Percentiles rank a stretch among this genome's conserved stretches.
phyloP scores from a whole-genome alignment of 2,329 filamentous ascomycete species.

The Fusarium annulatum region DNA sequence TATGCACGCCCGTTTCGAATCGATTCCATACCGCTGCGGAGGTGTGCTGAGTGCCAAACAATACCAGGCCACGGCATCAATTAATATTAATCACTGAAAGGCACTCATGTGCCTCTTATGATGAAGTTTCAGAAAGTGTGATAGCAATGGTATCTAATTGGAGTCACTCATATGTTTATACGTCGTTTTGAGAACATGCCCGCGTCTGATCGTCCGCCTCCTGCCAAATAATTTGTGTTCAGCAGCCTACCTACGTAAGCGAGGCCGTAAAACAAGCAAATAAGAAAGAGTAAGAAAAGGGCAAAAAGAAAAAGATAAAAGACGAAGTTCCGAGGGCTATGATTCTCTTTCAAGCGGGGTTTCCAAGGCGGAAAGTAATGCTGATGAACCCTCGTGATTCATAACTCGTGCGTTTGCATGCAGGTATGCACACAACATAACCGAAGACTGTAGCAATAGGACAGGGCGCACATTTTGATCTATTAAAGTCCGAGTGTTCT shows the following conservation, averaged over 20 bases:
- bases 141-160: constrained; percentile 19
- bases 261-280: constrained; percentile 23
- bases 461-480: background rate
- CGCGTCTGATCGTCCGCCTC: background rate
- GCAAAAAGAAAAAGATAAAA: background rate
- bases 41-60: background rate
- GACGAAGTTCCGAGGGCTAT: background rate
- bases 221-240: constrained; percentile 11
- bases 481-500: background rate
- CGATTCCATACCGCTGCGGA: background rate
- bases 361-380: constrained; percentile 20
- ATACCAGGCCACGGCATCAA: background rate
- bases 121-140: background rate
- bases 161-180: constrained; percentile 17
- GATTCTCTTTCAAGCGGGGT: constrained; percentile 10
- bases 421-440: constrained; percentile 11
- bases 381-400: constrained; percentile 14
- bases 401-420: constrained; percentile 11
- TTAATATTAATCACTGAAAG: background rate
- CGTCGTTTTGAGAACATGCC: background rate
- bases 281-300: constrained; percentile 28
- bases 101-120: background rate
- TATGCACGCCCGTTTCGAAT: background rate
- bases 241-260: constrained; percentile 8
- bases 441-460: background rate